These are phyloP conservation scores for Tylopilus orsonianus DNA, from an alignment of 1,284 basidiomycete genomes.

Conservation along the genomic window DNA sequence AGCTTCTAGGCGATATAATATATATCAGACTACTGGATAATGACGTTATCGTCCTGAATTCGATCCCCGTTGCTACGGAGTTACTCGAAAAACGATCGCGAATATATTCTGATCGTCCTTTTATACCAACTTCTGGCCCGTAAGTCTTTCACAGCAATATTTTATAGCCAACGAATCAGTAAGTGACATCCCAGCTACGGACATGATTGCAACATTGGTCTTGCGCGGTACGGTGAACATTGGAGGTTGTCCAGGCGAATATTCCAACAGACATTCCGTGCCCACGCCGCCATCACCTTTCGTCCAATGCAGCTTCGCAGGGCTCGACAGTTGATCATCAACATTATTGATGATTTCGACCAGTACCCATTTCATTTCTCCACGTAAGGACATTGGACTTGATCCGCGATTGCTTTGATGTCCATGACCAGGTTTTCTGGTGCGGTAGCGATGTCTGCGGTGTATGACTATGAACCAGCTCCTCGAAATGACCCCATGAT, in stretches of 20 bases:
- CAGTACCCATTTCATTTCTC: not conserved
- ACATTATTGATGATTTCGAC: not conserved
- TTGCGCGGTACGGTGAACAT: not conserved
- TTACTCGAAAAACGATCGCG: not conserved
- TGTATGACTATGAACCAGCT: not conserved
- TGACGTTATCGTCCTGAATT: not conserved
- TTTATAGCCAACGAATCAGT: too few species aligned
- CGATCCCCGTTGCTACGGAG: not conserved
- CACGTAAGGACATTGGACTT: not conserved
- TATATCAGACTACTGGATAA: not conserved
- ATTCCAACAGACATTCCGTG: not conserved
- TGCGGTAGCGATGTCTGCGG: not conserved
- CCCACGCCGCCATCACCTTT: not conserved
- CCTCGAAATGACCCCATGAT: not conserved
- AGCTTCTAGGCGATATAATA: not conserved
- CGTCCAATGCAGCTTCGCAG: not conserved
- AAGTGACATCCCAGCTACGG: too few species aligned
- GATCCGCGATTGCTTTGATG: not conserved
- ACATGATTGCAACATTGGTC: not conserved
- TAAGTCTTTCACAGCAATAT: not conserved
- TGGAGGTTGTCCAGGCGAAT: not conserved
- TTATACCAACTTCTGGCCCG: not conserved
- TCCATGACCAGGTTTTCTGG: not conserved
- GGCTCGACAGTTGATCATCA: not conserved
- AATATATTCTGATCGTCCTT: not conserved